Conservation (phyloP, 108 stramenopile genomes). For the Nitzschia sp. region DNA sequence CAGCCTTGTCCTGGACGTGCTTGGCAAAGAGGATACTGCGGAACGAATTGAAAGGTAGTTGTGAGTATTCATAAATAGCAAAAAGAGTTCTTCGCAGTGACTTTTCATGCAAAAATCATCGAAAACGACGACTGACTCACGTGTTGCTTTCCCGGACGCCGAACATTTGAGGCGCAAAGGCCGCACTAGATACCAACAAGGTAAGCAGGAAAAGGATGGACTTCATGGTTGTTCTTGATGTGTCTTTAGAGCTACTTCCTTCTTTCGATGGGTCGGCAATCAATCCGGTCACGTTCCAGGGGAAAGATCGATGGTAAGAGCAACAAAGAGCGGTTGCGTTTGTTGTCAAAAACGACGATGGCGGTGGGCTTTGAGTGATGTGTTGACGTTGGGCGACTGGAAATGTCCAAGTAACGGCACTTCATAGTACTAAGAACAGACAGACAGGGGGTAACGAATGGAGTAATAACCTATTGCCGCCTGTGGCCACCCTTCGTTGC, state of each 20-base stretch:
- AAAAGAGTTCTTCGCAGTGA: not conserved
- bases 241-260: not conserved
- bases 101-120: not conserved
- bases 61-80: no score
- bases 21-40: constrained; percentile 62
- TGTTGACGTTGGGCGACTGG: not conserved
- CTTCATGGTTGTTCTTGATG: constrained; percentile 56
- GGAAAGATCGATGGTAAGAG: no score
- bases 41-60: not conserved
- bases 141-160: constrained; percentile 30
- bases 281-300: not conserved
- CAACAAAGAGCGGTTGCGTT: no score
- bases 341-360: no score
- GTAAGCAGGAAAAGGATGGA: constrained; percentile 53
- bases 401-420: not conserved
- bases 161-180: constrained; percentile 56
- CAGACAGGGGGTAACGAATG: not conserved
- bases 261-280: not conserved
- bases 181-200: constrained; percentile 46
- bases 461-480: constrained; percentile 8
- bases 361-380: no score
- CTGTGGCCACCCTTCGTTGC: not conserved
- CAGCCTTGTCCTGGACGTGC: constrained; percentile 85
- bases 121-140: constrained; percentile 14
- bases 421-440: no score